Conservation (phyloP, 768 basidiomycete species). For the Lactifluus hygrophoroides region DNA sequence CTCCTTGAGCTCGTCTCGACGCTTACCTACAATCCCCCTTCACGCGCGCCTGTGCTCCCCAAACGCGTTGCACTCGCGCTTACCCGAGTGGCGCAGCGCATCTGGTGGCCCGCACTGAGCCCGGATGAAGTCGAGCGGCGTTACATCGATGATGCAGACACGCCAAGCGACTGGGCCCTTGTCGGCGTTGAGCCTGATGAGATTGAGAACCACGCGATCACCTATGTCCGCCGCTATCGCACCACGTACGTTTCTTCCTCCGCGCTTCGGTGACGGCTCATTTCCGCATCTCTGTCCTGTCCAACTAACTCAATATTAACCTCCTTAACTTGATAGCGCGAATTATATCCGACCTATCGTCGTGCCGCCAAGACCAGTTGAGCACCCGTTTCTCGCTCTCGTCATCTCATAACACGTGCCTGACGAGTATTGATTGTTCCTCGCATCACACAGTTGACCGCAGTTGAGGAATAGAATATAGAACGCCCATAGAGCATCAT, state of each 20-base stretch:
- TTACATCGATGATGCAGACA: conserved; percentile 73
- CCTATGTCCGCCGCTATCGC: conserved; percentile 83
- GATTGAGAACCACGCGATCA: conserved; percentile 83
- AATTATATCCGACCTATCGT: conserved; percentile 19
- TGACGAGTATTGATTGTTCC: neutral
- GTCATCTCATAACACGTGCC: neutral
- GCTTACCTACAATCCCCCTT: conserved; percentile 69
- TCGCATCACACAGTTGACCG: neutral
- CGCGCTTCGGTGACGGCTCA: neutral
- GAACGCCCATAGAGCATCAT: neutral
- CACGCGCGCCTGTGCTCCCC: conserved; percentile 67
- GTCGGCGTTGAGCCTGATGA: conserved; percentile 76
- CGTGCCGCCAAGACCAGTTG: conserved; percentile 14
- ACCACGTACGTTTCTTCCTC: conserved; percentile 57
- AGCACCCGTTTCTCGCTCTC: neutral
- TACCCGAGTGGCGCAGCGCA: conserved; percentile 53
- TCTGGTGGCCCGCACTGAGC: conserved; percentile 88
- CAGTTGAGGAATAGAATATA: conserved; percentile 1
- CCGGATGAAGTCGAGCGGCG: conserved; percentile 88
- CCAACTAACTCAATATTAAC: conserved; percentile 13
- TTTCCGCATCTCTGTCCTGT: neutral
- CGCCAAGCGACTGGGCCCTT: conserved; percentile 72
- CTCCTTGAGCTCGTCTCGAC: conserved; percentile 69
- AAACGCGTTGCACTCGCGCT: conserved; percentile 57
- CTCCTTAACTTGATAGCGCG: neutral